Evolutionary conservation across 805 yeast species (phyloP).

Genomic region (Sungouiella blattae): DNA sequence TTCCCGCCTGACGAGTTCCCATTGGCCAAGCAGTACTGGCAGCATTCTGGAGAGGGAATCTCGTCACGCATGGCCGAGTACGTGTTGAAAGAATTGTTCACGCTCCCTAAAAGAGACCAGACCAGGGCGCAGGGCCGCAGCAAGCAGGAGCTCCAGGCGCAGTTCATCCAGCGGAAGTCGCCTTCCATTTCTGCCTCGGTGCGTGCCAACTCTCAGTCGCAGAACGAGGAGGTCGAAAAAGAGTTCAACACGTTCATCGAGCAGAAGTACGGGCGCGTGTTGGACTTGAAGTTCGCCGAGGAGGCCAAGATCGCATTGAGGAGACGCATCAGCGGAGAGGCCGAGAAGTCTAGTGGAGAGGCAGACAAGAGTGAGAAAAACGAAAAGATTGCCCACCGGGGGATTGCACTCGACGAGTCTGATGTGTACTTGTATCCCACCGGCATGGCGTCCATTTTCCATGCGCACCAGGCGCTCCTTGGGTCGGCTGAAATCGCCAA

Average conservation of each 20-base stretch:
- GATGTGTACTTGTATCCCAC: slow-evolving; percentile 84
- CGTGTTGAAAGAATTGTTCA: slow-evolving; percentile 57
- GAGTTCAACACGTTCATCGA: slow-evolving; percentile 73
- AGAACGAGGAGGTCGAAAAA: slow-evolving; percentile 34
- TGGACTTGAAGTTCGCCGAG: slow-evolving; percentile 70
- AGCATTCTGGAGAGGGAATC: slow-evolving; percentile 95
- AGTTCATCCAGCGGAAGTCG: slow-evolving; percentile 27
- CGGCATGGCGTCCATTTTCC: slow-evolving; percentile 91
- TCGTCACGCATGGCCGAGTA: slow-evolving; percentile 89
- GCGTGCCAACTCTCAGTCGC: slow-evolving; percentile 18
- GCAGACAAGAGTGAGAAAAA: slow-evolving; percentile 17
- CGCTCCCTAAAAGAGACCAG: slow-evolving; percentile 11
- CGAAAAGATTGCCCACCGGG: slow-evolving; percentile 11
- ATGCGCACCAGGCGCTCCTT: slow-evolving; percentile 63
- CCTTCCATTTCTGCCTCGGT: slow-evolving; percentile 30
- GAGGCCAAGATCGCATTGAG: slow-evolving; percentile 75
- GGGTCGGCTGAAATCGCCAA: slow-evolving; percentile 17
- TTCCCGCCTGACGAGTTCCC: slow-evolving; percentile 57
- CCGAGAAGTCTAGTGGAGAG: slow-evolving; percentile 42
- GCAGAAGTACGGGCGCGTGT: slow-evolving; percentile 85
- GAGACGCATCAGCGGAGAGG: slow-evolving; percentile 68
- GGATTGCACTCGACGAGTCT: slow-evolving; percentile 29
- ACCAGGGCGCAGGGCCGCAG: slow-evolving; percentile 13
- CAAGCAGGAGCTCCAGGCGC: slow-evolving; percentile 36
- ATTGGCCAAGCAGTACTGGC: slow-evolving; percentile 89